Evolutionary conservation across 495 filamentous ascomycete genomes (phyloP).

Genomic region (Parachaetomium inaequale): DNA sequence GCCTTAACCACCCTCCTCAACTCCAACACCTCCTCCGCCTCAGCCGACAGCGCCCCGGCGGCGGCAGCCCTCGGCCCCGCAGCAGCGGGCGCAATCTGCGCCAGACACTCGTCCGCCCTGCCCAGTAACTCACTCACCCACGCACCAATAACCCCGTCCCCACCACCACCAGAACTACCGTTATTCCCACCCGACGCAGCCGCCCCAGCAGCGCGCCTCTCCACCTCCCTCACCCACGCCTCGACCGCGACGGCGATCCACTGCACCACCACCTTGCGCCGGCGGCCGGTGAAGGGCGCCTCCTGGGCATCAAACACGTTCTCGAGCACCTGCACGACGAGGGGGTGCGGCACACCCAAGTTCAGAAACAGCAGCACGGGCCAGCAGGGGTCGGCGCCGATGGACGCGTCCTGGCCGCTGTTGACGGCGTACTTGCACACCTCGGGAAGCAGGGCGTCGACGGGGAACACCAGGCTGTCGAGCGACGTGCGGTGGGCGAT

Average conservation of each 20-base stretch:
- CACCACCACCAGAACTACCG: constrained; percentile 21
- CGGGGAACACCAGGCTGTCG: constrained; percentile 69
- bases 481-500: constrained; percentile 76
- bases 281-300: constrained; percentile 69
- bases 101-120: constrained; percentile 38
- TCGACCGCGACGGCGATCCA: constrained; percentile 40
- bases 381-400: constrained; percentile 63
- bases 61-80: constrained; percentile 4
- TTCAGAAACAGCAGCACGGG: constrained; percentile 75
- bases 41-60: constrained; percentile 6
- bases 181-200: constrained; percentile 12
- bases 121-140: constrained; percentile 44
- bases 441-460: constrained; percentile 58
- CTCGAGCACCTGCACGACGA: constrained; percentile 73
- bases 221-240: constrained; percentile 43
- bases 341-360: constrained; percentile 69
- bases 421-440: constrained; percentile 75
- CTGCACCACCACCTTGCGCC: constrained; percentile 39
- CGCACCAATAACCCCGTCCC: constrained; percentile 31
- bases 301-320: constrained; percentile 79
- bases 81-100: constrained; percentile 16
- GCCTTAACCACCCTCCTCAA: constrained; percentile 19
- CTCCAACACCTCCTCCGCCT: constrained; percentile 32
- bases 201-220: constrained; percentile 33
- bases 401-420: constrained; percentile 61